phyloP scores from a whole-genome alignment of 2,329 filamentous ascomycete genomes.

The Calonectria leucothoes region DNA sequence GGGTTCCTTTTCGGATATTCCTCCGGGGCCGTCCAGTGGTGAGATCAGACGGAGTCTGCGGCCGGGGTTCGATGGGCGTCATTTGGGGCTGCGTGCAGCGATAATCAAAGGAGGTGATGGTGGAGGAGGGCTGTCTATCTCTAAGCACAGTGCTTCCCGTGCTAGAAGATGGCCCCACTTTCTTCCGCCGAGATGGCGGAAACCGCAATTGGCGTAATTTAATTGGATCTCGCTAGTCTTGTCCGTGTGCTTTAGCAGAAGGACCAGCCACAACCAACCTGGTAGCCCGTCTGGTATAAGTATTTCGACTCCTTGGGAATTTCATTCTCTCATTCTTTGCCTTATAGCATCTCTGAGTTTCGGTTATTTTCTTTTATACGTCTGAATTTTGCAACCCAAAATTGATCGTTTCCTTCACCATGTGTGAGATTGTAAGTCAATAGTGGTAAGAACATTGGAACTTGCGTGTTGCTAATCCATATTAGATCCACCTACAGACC shows the following conservation, averaged over 20 bases:
- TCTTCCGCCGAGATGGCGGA: not conserved
- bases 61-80: not conserved
- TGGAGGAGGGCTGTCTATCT: not conserved
- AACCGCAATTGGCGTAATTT: not conserved
- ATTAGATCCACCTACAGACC: conserved; percentile 98
- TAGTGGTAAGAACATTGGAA: not conserved
- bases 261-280: not conserved
- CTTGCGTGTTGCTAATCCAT: not conserved
- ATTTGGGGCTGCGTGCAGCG: not conserved
- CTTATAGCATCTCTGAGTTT: no score
- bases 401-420: not conserved
- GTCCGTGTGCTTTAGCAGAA: not conserved
- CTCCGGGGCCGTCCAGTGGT: not conserved
- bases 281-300: not conserved
- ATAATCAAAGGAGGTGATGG: not conserved
- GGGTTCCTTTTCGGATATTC: not conserved
- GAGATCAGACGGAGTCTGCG: not conserved
- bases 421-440: conserved; percentile 71
- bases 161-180: not conserved
- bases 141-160: not conserved
- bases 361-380: not conserved
- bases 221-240: not conserved
- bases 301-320: not conserved
- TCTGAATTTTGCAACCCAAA: not conserved
- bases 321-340: not conserved